Conservation (phyloP, 768 basidiomycete species). For the Lentinus tigrinus region DNA sequence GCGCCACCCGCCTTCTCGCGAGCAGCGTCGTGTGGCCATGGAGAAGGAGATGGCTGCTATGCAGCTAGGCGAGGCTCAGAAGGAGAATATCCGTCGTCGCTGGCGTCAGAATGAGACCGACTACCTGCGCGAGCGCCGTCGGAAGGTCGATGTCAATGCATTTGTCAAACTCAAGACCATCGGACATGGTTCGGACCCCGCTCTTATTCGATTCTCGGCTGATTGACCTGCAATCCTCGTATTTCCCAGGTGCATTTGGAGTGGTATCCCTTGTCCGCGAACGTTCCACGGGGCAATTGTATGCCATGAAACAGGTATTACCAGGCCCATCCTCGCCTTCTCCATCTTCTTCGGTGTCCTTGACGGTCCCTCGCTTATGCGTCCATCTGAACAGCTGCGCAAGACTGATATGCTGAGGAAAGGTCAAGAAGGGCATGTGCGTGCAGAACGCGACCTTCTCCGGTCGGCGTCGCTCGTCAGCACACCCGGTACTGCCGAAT, state of each 20-base stretch:
- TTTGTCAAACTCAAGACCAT: constrained; percentile 92
- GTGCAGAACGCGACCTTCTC: constrained; percentile 91
- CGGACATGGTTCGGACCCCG: constrained; percentile 69
- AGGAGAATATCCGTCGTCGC: constrained; percentile 65
- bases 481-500: constrained; percentile 75
- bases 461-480: constrained; percentile 84
- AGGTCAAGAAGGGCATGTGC: constrained; percentile 96
- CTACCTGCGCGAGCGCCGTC: constrained; percentile 80
- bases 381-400: constrained; percentile 53
- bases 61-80: constrained; percentile 67
- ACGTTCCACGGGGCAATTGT: constrained; percentile 73
- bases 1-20: constrained; percentile 81
- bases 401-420: constrained; percentile 93
- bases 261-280: constrained; percentile 93
- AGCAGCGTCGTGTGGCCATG: constrained; percentile 82
- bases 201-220: constrained; percentile 22
- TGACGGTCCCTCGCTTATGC: constrained; percentile 23
- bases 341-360: constrained; percentile 7
- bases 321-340: not conserved
- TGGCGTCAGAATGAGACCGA: constrained; percentile 90
- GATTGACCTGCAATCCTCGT: constrained; percentile 17
- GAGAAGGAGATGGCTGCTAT: constrained; percentile 83
- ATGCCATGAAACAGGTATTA: constrained; percentile 93
- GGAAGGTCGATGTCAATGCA: constrained; percentile 79
- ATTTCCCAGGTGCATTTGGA: constrained; percentile 92